phyloP scores from a whole-genome alignment of 2,329 filamentous ascomycete species.

The Hirsutella thompsonii region DNA sequence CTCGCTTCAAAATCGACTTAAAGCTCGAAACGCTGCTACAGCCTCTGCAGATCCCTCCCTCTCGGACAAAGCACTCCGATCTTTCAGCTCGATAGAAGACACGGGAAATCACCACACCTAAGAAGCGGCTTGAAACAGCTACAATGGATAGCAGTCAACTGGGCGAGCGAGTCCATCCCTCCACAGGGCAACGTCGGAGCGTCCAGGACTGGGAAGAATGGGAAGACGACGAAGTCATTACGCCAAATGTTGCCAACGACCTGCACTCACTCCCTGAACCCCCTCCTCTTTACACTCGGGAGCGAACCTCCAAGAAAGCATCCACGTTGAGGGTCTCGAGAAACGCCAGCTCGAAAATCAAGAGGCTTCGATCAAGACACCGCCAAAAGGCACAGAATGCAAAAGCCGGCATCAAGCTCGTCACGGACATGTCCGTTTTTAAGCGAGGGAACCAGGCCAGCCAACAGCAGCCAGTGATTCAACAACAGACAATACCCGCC shows the following conservation, averaged over 20 bases:
- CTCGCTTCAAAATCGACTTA: too few species aligned
- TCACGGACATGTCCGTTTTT: slow-evolving; percentile 53
- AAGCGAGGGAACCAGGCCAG: slow-evolving; percentile 27
- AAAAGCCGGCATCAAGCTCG: slow-evolving; percentile 51
- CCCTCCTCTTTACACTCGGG: slow-evolving; percentile 6
- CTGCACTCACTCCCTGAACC: slow-evolving; percentile 12
- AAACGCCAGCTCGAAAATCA: slow-evolving; percentile 26
- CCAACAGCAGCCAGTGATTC: slow-evolving; percentile 13
- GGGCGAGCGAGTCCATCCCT: slow-evolving; percentile 5
- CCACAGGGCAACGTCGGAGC: slow-evolving; percentile 4
- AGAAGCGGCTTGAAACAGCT: too few species aligned
- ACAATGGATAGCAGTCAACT: slow-evolving; percentile 6
- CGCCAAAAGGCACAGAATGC: slow-evolving; percentile 49
- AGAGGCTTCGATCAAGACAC: slow-evolving; percentile 42
- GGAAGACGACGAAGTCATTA: slow-evolving; percentile 33
- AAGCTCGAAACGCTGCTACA: too few species aligned
- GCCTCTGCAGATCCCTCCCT: too few species aligned
- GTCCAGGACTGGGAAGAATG: slow-evolving; percentile 40
- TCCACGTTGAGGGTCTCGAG: slow-evolving; percentile 18
- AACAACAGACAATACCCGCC: slow-evolving; percentile 15
- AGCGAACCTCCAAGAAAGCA: slow-evolving; percentile 6
- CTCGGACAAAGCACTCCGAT: too few species aligned
- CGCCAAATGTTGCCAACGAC: slow-evolving; percentile 25
- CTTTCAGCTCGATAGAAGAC: too few species aligned
- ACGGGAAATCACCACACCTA: too few species aligned